phyloP scores from a whole-genome alignment of 352 stramenopile genomes.

The Blastocystis hominis region DNA sequence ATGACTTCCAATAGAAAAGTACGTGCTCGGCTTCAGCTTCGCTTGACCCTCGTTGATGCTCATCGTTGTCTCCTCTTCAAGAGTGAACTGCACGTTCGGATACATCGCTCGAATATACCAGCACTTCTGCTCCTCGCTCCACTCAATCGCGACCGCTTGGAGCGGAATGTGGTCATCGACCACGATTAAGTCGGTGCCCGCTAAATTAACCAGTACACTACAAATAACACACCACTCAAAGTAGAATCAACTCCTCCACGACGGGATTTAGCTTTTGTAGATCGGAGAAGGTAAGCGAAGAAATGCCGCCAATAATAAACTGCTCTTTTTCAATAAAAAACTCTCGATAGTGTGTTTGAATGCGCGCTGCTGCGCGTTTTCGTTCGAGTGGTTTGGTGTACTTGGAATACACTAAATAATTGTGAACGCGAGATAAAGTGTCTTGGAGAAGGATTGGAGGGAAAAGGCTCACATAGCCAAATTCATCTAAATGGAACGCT shows the following conservation, averaged over 20 bases:
- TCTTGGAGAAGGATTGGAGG: slow-evolving; percentile 7
- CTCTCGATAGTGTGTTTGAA: not conserved
- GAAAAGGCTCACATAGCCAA: slow-evolving; percentile 14
- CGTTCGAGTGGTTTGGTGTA: not conserved
- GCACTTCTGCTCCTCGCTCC: not conserved
- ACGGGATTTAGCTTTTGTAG: slow-evolving; percentile 6
- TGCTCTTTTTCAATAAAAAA: not conserved
- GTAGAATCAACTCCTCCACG: not conserved
- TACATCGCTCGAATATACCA: not conserved
- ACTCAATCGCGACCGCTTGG: not conserved
- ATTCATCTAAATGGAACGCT: slow-evolving; percentile 40
- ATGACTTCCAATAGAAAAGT: not conserved
- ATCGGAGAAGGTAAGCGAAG: not conserved
- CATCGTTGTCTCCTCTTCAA: not conserved
- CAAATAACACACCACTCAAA: not conserved
- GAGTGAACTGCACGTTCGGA: not conserved
- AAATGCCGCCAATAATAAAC: not conserved
- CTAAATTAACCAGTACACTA: not conserved
- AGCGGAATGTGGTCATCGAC: not conserved
- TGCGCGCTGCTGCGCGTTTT: not conserved
- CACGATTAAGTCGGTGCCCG: not conserved
- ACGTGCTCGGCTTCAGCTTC: not conserved
- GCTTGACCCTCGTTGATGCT: not conserved
- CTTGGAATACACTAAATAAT: not conserved
- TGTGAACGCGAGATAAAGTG: slow-evolving; percentile 2